These are phyloP conservation scores for Triangularia setosa DNA, from an alignment of 2,329 filamentous ascomycete genomes.

Conservation along the genomic window DNA sequence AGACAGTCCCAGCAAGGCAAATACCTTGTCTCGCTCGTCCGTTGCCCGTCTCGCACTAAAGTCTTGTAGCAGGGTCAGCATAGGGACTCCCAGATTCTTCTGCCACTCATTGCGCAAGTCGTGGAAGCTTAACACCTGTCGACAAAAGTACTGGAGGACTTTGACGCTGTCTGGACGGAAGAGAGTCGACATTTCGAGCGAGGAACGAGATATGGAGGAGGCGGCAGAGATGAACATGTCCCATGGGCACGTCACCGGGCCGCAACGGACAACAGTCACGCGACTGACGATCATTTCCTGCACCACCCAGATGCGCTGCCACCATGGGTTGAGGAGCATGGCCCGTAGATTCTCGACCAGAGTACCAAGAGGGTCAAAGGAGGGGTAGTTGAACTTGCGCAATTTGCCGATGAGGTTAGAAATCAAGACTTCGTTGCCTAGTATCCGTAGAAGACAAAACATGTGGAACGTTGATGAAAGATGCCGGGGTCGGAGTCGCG, in stretches of 20 bases:
- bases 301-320: constrained; percentile 16
- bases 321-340: constrained; percentile 1
- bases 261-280: constrained; percentile 7
- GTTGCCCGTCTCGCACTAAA: constrained; percentile 14
- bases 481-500: neutral
- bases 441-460: neutral
- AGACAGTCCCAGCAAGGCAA: constrained; percentile 13
- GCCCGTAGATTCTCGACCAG: neutral
- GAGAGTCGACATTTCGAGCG: neutral
- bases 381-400: neutral
- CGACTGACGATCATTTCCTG: constrained; percentile 20
- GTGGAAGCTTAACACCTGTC: constrained; percentile 7
- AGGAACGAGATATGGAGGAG: neutral
- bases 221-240: neutral
- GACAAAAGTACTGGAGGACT: constrained; percentile 8
- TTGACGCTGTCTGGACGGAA: neutral
- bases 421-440: neutral
- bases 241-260: neutral
- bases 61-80: constrained; percentile 15
- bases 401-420: neutral
- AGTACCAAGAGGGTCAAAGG: neutral
- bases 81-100: neutral
- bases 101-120: neutral
- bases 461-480: neutral
- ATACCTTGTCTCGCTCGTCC: constrained; percentile 19